A percentile compares a stretch with the other conserved stretches of the same genome.
Evolutionary conservation across 495 filamentous ascomycete species (phyloP).

Genomic region (Tuber umbilicatum): DNA sequence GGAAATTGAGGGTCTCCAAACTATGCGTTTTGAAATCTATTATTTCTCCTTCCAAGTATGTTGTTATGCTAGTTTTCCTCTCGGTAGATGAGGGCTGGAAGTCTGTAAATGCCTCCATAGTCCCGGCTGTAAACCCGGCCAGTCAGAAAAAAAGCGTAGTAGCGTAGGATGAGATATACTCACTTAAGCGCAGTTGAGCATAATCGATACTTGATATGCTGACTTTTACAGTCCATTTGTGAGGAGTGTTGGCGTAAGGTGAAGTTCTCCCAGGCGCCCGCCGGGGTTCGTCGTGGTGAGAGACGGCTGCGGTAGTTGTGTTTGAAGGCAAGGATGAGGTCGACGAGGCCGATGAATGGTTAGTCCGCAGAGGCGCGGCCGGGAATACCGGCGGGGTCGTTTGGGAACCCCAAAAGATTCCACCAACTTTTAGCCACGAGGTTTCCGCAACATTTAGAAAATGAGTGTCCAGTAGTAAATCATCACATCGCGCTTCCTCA

Average conservation of each 20-base stretch:
- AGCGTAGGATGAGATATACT: conserved; percentile 13
- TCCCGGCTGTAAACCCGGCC: conserved; percentile 47
- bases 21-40: conserved; percentile 65
- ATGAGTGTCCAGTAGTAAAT: conserved; percentile 57
- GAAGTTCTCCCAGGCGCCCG: conserved; percentile 27
- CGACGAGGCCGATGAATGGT: conserved; percentile 32
- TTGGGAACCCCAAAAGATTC: conserved; percentile 60
- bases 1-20: conserved; percentile 62
- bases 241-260: conserved; percentile 45
- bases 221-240: conserved; percentile 67
- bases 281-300: conserved; percentile 19
- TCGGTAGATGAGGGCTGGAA: conserved; percentile 49
- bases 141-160: conserved; percentile 16
- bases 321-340: conserved; percentile 31
- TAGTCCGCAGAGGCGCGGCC: conserved; percentile 13
- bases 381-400: conserved; percentile 43
- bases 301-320: conserved; percentile 15
- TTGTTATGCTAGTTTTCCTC: conserved; percentile 57
- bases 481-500: conserved; percentile 46
- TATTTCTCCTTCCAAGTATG: conserved; percentile 70
- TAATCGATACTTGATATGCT: conserved; percentile 64
- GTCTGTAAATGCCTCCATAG: conserved; percentile 75
- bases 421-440: conserved; percentile 61
- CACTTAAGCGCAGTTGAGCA: conserved; percentile 39
- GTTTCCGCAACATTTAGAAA: conserved; percentile 52